Conservation (phyloP, 2,329 filamentous ascomycete genomes). For the Ophiostoma piceae region DNA sequence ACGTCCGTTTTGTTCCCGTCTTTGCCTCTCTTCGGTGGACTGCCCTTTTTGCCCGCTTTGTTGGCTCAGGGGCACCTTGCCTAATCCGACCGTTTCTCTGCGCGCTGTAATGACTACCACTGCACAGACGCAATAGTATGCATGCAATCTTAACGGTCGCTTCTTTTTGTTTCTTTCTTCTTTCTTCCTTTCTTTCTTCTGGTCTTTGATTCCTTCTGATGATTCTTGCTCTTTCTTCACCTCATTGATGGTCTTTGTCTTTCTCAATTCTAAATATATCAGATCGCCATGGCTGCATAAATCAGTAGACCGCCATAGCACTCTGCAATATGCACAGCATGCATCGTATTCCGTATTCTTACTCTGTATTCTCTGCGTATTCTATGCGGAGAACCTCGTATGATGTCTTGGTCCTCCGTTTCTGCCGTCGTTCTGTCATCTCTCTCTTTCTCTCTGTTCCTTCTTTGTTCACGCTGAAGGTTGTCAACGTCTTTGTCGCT, state of each 20-base stretch:
- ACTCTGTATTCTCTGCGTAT: too few relatives aligned
- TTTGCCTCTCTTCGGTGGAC: neutral
- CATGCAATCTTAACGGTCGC: neutral
- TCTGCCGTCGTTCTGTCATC: neutral
- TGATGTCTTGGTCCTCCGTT: neutral
- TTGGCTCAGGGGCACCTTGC: constrained; percentile 7
- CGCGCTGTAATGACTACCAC: neutral
- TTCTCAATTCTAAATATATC: too few relatives aligned
- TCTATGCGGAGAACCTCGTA: constrained; percentile 7
- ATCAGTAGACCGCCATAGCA: neutral
- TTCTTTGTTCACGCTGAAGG: neutral
- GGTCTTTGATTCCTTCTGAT: neutral
- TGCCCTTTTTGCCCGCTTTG: constrained; percentile 11
- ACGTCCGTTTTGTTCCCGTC: neutral
- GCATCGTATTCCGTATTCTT: neutral
- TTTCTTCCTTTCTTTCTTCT: too few relatives aligned
- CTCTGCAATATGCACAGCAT: neutral
- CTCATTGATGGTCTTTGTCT: too few relatives aligned
- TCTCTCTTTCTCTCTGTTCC: neutral
- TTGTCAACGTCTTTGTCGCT: neutral
- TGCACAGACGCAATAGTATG: neutral
- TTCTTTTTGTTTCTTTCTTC: neutral
- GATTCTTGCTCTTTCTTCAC: neutral
- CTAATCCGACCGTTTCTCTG: constrained; percentile 7
- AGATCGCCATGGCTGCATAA: neutral